A percentile compares a stretch with the other conserved stretches of the same genome.
Evolutionary conservation across 441 rosid species (phyloP).

Genomic region (Melastoma candidum): DNA sequence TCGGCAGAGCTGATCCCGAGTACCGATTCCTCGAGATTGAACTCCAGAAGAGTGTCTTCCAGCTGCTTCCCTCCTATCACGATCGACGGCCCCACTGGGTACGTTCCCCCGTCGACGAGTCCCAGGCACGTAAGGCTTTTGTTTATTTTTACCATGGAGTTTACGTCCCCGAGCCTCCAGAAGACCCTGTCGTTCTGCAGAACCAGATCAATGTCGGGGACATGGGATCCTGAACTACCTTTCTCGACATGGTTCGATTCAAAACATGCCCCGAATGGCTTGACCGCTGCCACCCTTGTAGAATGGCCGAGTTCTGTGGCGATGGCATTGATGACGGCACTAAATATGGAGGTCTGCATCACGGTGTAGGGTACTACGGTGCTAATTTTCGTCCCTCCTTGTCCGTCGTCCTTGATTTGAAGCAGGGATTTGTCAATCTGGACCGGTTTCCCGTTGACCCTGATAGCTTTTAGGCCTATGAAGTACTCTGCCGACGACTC

Average conservation of each 20-base stretch:
- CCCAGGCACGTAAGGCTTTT: constrained; percentile 51
- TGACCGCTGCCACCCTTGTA: constrained; percentile 30
- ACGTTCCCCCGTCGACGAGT: constrained; percentile 52
- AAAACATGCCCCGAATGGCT: constrained; percentile 61
- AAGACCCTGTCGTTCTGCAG: constrained; percentile 22
- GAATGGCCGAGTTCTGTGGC: constrained; percentile 28
- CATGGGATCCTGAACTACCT: constrained; percentile 50
- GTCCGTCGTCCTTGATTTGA: too few relatives aligned
- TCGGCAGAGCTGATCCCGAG: constrained; percentile 36
- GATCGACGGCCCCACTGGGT: constrained; percentile 36
- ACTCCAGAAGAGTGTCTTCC: constrained; percentile 48
- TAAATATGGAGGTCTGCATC: constrained; percentile 10
- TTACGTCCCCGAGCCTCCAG: constrained; percentile 62
- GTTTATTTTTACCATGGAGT: constrained; percentile 41
- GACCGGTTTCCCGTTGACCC: too few relatives aligned
- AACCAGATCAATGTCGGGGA: constrained; percentile 50
- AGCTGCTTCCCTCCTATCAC: constrained; percentile 66
- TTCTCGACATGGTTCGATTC: constrained; percentile 18
- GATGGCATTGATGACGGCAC: constrained; percentile 34
- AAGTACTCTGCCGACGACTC: too few relatives aligned
- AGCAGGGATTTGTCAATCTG: too few relatives aligned
- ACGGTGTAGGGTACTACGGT: too few relatives aligned
- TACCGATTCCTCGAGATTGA: constrained; percentile 49
- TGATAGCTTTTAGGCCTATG: too few relatives aligned
- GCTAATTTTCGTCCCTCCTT: too few relatives aligned